phyloP scores from a whole-genome alignment of 177 flowering plant species.

The Vitis hybrid region DNA sequence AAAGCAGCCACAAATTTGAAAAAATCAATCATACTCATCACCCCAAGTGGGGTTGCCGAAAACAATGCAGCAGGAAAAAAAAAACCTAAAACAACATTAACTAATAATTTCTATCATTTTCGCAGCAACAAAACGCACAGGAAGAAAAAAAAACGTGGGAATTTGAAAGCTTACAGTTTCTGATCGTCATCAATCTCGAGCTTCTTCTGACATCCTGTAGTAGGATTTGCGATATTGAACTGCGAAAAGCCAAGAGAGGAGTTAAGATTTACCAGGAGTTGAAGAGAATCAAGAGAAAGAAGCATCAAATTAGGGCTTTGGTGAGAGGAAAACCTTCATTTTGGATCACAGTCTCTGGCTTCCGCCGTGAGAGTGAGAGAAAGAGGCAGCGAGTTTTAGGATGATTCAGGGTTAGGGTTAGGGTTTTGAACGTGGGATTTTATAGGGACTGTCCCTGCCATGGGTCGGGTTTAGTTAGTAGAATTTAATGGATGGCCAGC shows the following conservation, averaged over 20 bases:
- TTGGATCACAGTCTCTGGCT: slow-evolving; percentile 1
- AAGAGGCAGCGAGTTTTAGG: background rate
- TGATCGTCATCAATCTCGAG: slow-evolving; percentile 43
- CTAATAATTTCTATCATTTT: no score
- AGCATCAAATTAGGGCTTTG: background rate
- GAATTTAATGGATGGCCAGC: no score
- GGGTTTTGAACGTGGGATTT: no score
- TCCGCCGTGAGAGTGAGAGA: slow-evolving; percentile 6
- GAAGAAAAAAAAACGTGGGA: background rate
- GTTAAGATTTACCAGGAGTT: background rate
- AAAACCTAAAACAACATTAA: no score
- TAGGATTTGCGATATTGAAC: slow-evolving; percentile 42
- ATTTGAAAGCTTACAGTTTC: slow-evolving; percentile 31
- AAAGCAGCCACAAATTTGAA: no score
- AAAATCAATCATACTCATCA: no score
- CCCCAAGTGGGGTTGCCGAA: no score
- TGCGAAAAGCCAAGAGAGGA: slow-evolving; percentile 6
- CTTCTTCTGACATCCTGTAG: slow-evolving; percentile 49
- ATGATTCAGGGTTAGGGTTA: no score
- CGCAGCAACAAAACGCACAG: background rate
- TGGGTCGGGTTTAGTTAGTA: no score
- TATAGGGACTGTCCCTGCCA: no score
- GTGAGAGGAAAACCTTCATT: slow-evolving; percentile 20
- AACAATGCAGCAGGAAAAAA: no score
- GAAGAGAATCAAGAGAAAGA: background rate